Conservation (phyloP, 441 rosid species). For the Pelargonium cotyledonis region DNA sequence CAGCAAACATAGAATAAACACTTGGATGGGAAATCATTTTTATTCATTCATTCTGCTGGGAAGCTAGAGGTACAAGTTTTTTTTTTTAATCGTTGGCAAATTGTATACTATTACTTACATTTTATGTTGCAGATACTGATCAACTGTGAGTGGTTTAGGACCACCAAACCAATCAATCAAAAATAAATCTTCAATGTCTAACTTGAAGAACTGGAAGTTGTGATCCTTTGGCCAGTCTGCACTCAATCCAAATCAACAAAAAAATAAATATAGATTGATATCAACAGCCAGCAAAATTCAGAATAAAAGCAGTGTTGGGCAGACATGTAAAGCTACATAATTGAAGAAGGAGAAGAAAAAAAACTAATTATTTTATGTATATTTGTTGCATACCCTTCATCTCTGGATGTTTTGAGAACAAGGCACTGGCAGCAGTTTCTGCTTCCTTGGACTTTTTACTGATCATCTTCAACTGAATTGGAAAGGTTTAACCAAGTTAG, state of each 20-base stretch:
- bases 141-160: constrained; percentile 66
- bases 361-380: no score
- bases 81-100: no score
- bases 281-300: not conserved
- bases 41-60: no score
- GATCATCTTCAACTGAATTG: constrained; percentile 43
- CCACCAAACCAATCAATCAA: constrained; percentile 90
- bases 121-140: constrained; percentile 53
- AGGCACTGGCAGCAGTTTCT: constrained; percentile 41
- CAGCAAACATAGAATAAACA: no score
- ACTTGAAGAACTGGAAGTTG: constrained; percentile 59
- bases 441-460: constrained; percentile 46
- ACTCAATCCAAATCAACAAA: constrained; percentile 12
- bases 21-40: no score
- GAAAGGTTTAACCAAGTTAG: constrained; percentile 1
- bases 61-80: no score
- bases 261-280: constrained; percentile 1
- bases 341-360: no score
- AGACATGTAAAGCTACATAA: no score
- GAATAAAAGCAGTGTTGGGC: no score
- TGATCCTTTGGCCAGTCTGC: constrained; percentile 81
- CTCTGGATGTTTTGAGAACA: constrained; percentile 80
- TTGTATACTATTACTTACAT: constrained; percentile 34
- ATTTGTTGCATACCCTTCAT: constrained; percentile 48
- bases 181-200: constrained; percentile 62